Evolutionary conservation across 2,329 filamentous ascomycete species (phyloP), one percentile per base, ranked within the genome.

Genomic region (Beauveria rudraprayagi): DNA sequence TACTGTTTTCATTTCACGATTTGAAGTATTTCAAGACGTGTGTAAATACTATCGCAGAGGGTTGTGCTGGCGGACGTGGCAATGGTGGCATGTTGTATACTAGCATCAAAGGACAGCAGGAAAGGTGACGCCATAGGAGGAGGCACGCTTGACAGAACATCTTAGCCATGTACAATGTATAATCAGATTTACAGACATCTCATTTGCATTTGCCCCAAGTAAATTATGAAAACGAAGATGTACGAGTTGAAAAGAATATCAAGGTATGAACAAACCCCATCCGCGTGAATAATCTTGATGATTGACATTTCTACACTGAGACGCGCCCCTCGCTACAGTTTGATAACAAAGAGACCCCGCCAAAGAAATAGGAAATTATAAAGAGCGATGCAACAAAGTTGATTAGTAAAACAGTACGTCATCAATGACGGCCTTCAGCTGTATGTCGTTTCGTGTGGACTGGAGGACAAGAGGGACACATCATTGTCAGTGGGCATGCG

Each of bases 81-180:
- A 19, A 14, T 19, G 19, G 11, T n/a, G 17, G n/a, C 41, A 24
- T 47, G 19, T 48, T 58, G 56, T 58, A 58, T 58, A 58, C 46
- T 51, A 58, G 34, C 56, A 58, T 50, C 17, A 17, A 50, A 34
- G 28, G n/a, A 37, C 11, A 19, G 10, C 50, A 14, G 11, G 34
- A 52, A 16, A 40, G 30, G 22, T 11, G n/a, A 24, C 11, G 19
- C 1, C 14, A 17, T 8, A 9, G 46, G 10, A 41, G 46, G 19
- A 26, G 9, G 19, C 14, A 37, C 34, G 11, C 34, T 37, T 37
- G 16, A 3, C 19, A n/a, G 7, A 11, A 48, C 50, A 50, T 26
- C 16, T 41, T 14, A 40, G 37, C n/a, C 44, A 51, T 58, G 56
- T 58, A 58, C 56, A 51, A 58, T 24, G 47, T 48, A 57, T 40